phyloP scores from a whole-genome alignment of 1,284 basidiomycete species.

The Apiotrichum mycotoxinovorans region DNA sequence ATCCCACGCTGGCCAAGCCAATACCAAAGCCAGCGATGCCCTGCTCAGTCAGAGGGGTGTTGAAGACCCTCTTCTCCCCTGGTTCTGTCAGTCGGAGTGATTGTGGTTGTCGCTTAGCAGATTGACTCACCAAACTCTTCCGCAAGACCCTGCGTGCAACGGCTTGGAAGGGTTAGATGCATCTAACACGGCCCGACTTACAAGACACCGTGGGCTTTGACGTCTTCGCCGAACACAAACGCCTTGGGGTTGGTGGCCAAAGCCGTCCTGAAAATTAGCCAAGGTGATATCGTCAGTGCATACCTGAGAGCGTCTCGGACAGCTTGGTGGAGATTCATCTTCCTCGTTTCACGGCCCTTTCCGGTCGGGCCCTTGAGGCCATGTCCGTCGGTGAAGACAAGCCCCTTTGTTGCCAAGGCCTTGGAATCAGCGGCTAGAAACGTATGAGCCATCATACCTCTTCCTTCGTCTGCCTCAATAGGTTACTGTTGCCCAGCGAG shows the following conservation, averaged over 20 bases:
- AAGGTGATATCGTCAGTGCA: neutral
- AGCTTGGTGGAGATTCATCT: conserved; percentile 87
- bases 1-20: conserved; percentile 85
- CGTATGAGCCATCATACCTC: conserved; percentile 19
- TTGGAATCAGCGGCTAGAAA: neutral
- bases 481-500: conserved; percentile 32
- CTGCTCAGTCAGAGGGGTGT: conserved; percentile 89
- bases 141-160: conserved; percentile 66
- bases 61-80: conserved; percentile 91
- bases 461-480: conserved; percentile 26
- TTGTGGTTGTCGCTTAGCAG: neutral
- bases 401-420: conserved; percentile 67
- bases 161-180: neutral
- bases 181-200: conserved; percentile 57
- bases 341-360: conserved; percentile 75
- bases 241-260: conserved; percentile 79
- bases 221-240: conserved; percentile 89
- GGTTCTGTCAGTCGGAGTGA: neutral
- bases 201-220: conserved; percentile 91
- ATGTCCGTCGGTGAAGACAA: conserved; percentile 67
- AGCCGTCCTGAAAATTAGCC: conserved; percentile 58
- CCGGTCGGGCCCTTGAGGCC: conserved; percentile 54
- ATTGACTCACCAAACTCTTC: conserved; percentile 75
- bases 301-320: conserved; percentile 83
- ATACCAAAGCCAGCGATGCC: conserved; percentile 94